Evolutionary conservation across 2,329 filamentous ascomycete species (phyloP), one percentile per base, ranked within the genome.

Genomic region (Chrysosphaeria jannelii): DNA sequence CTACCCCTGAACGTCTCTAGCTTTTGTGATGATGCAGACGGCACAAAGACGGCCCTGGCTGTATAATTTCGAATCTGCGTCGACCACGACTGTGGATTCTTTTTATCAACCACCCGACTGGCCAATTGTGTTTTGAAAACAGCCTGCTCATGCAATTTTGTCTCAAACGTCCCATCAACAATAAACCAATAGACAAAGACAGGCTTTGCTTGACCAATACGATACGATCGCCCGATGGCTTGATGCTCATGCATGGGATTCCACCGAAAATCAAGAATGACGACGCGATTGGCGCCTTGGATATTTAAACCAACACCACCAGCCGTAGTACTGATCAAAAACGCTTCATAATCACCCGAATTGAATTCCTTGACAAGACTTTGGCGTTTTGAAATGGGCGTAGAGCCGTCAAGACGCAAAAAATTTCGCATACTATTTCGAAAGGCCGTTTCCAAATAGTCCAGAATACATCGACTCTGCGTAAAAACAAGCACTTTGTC

Each of bases 161-260:
- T 59, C 39, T 91, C 78, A 33, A 69, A 78, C 0, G 76, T 85
- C 2, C 76, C 78, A 3, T 64, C 72, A 8, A 63, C 50, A 13
- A 78, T 48, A 30, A 91, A 63, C 10, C 70, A 68, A 42, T 91
- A 91, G 2, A 91, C 76, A 36, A 59, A 79, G 1, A 89, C 78
- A 1, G 57, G 52, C 34, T 79, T 85, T 18, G 45, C 48, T 40
- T 91, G 79, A 0, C 78, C 76, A 16, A 91, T 57, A 1, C 79
- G 71, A 41, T 85, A 90, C 0, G 74, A 69, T 25, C 79, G 58
- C 2, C 76, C 79, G 23, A 90, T 61, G 2, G 79, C 79, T 42
- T 91, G 79, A 35, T 78, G 67, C 40, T 90, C 79, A 37, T 66
- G 53, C 5, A 64, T 56, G 0, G 79, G 79, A 31, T 79, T 85